Conservation (phyloP, 176 grass and related monocot species). For the Pharus latifolius region DNA sequence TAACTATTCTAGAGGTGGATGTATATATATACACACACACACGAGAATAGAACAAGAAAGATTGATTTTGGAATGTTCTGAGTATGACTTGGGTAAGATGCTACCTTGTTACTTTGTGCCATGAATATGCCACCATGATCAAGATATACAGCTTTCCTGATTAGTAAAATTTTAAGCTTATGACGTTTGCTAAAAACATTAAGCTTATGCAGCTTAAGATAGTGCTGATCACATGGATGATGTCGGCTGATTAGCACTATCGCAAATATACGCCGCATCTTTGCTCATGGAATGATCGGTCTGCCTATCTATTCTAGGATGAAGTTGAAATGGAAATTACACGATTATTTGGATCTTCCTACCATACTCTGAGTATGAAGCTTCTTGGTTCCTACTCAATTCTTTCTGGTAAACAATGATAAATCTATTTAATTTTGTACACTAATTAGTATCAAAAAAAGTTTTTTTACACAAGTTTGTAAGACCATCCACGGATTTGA, state of each 20-base stretch:
- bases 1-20: no score
- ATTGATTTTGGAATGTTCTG: neutral
- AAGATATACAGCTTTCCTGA: neutral
- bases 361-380: no score
- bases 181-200: neutral
- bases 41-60: neutral
- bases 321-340: no score
- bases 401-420: neutral
- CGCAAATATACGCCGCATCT: slow-evolving; percentile 24
- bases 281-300: no score
- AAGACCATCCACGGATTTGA: no score
- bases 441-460: no score
- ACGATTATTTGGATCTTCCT: no score
- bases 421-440: neutral
- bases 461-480: no score
- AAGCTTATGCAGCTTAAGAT: neutral
- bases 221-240: neutral
- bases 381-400: no score
- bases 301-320: no score
- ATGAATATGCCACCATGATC: neutral
- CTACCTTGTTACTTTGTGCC: neutral
- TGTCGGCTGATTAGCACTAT: neutral
- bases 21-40: no score
- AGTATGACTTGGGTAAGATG: neutral
- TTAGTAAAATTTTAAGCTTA: neutral